Conservation (phyloP, 2,329 filamentous ascomycete species). For the Aphanocladium album region DNA sequence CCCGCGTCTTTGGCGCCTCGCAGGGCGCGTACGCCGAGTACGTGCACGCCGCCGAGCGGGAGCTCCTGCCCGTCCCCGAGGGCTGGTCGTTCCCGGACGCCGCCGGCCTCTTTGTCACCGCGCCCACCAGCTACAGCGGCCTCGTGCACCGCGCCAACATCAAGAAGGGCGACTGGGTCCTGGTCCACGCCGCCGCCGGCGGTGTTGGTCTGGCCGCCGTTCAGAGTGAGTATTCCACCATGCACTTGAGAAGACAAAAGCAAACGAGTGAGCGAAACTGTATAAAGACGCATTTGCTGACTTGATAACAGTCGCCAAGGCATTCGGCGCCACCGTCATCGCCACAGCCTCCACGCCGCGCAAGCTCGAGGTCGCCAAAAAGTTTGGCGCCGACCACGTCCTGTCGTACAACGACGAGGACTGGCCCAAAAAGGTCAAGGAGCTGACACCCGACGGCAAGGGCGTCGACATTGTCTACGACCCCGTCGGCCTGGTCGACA, state of each 20-base stretch:
- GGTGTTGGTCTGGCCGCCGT: conserved; percentile 89
- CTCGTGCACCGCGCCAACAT: conserved; percentile 73
- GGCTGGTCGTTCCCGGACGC: conserved; percentile 83
- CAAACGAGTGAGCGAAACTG: background rate
- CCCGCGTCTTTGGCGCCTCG: conserved; percentile 77
- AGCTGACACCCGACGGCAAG: conserved; percentile 63
- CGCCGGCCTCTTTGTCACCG: conserved; percentile 86
- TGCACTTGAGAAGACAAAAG: background rate
- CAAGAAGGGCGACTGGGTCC: conserved; percentile 75
- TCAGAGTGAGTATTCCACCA: conserved; percentile 58
- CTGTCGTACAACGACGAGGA: conserved; percentile 67
- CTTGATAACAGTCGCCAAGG: conserved; percentile 65
- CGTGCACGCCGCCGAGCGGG: conserved; percentile 60
- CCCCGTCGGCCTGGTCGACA: conserved; percentile 83
- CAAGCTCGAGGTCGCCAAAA: conserved; percentile 73
- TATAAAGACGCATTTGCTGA: no score
- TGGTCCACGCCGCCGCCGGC: conserved; percentile 88
- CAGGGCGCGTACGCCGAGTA: conserved; percentile 85
- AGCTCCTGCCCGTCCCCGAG: conserved; percentile 67
- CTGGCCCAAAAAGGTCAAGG: conserved; percentile 67
- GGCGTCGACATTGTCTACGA: conserved; percentile 94
- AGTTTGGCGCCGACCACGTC: conserved; percentile 79
- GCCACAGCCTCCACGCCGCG: conserved; percentile 78
- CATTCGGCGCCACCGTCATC: conserved; percentile 85
- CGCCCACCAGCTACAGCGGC: conserved; percentile 81